Percentiles rank a stretch among this genome's conserved stretches.
Conservation (phyloP, 345 rosid species). For the Garcia nutans region DNA sequence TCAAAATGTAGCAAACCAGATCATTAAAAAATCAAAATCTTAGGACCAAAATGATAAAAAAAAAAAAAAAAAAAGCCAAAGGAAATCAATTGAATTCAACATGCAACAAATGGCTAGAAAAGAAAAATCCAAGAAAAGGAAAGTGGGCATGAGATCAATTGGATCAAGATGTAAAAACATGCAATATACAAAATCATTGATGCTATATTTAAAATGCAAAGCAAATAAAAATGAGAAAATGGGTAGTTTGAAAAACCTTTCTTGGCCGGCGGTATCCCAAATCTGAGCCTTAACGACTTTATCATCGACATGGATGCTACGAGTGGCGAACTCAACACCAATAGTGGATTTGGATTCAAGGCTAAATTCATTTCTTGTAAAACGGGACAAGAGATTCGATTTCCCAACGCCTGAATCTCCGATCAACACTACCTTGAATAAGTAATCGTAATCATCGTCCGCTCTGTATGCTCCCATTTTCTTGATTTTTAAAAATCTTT, state of each 20-base stretch:
- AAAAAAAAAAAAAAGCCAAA: too few species aligned
- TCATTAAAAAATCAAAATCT: neutral
- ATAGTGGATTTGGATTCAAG: slow-evolving; percentile 37
- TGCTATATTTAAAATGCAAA: too few species aligned
- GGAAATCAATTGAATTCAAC: neutral
- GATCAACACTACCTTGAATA: slow-evolving; percentile 37
- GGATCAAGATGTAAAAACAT: neutral
- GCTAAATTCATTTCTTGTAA: slow-evolving; percentile 34
- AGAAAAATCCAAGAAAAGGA: neutral
- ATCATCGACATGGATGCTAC: slow-evolving; percentile 34
- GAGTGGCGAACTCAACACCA: slow-evolving; percentile 38
- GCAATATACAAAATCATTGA: neutral
- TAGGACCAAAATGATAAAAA: neutral
- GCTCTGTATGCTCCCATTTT: slow-evolving; percentile 34
- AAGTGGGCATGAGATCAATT: neutral
- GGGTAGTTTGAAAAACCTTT: slow-evolving; percentile 13
- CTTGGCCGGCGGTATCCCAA: slow-evolving; percentile 41
- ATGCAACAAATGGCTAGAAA: too few species aligned
- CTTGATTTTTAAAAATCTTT: too few species aligned
- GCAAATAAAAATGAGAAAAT: neutral
- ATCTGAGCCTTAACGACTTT: slow-evolving; percentile 38
- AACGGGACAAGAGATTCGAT: slow-evolving; percentile 33
- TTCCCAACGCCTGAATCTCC: slow-evolving; percentile 37
- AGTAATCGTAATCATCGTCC: slow-evolving; percentile 35
- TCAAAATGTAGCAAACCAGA: neutral